Percentiles rank a stretch among this genome's conserved stretches.
Evolutionary conservation across 352 stramenopile genomes (phyloP).

Genomic region (Phytophthora agathidicida): DNA sequence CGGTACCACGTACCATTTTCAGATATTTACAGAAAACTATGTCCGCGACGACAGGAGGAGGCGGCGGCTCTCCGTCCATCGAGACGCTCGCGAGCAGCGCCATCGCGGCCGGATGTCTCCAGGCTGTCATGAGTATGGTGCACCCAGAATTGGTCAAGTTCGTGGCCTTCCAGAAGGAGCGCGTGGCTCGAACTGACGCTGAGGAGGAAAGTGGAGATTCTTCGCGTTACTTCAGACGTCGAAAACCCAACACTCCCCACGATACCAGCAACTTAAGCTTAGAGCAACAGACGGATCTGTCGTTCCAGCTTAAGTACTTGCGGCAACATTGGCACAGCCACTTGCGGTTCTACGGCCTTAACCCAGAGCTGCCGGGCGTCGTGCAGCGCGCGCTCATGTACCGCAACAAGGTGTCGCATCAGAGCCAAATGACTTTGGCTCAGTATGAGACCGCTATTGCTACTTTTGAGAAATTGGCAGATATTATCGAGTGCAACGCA

Average conservation of each 20-base stretch:
- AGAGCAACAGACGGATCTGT: constrained; percentile 37
- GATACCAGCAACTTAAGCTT: constrained; percentile 5
- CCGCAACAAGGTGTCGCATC: constrained; percentile 47
- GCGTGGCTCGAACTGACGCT: constrained; percentile 31
- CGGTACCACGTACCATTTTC: too few species aligned
- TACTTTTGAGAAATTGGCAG: constrained; percentile 42
- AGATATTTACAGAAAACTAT: too few species aligned
- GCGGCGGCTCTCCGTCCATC: too few species aligned
- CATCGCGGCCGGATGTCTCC: constrained; percentile 41
- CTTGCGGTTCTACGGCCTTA: constrained; percentile 28
- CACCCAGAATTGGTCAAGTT: constrained; percentile 42
- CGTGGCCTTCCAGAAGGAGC: constrained; percentile 40
- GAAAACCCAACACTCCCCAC: not conserved
- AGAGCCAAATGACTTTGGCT: constrained; percentile 33
- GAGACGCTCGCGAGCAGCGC: constrained; percentile 33
- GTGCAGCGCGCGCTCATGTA: constrained; percentile 39
- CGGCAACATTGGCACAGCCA: constrained; percentile 48
- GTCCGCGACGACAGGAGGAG: too few species aligned
- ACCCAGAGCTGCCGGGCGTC: constrained; percentile 32
- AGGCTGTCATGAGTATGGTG: constrained; percentile 52
- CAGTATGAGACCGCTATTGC: constrained; percentile 40
- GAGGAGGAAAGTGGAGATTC: constrained; percentile 7
- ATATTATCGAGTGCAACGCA: constrained; percentile 40
- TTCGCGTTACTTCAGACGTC: constrained; percentile 10
- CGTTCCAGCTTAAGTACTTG: constrained; percentile 44